Conservation (phyloP, 352 stramenopile genomes). For the Phytophthora tentaculata region DNA sequence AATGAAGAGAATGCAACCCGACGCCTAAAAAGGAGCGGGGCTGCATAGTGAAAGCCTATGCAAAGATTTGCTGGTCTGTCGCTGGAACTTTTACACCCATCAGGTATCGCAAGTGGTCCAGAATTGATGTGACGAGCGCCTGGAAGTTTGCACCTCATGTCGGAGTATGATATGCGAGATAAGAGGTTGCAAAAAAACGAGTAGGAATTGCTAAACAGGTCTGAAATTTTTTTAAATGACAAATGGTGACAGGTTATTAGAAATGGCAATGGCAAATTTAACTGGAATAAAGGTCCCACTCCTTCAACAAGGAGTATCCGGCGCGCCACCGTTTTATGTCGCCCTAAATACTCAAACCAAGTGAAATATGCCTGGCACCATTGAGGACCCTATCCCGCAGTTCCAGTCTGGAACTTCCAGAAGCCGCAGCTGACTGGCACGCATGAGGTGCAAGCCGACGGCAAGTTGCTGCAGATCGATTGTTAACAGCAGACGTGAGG, state of each 20-base stretch:
- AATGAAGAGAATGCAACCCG: constrained; percentile 7
- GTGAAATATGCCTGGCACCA: constrained; percentile 14
- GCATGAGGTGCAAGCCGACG: constrained; percentile 4
- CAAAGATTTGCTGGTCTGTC: not conserved
- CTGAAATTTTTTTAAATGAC: too few species aligned
- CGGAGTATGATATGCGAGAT: not conserved
- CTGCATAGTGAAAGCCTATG: not conserved
- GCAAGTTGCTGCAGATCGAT: constrained; percentile 15
- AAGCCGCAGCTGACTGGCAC: constrained; percentile 6
- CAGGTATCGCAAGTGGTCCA: constrained; percentile 21
- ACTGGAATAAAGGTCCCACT: constrained; percentile 1
- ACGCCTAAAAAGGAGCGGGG: too few species aligned
- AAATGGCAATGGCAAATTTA: too few species aligned
- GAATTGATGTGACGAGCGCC: constrained; percentile 9
- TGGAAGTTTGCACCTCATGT: constrained; percentile 16
- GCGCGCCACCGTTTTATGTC: constrained; percentile 4
- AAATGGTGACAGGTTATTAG: too few species aligned
- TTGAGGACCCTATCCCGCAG: not conserved
- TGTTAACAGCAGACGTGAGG: too few species aligned
- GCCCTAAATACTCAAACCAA: constrained; percentile 11
- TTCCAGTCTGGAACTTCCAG: constrained; percentile 13
- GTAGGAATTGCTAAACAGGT: too few species aligned
- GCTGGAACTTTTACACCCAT: constrained; percentile 22
- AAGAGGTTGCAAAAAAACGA: not conserved
- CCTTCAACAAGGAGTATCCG: constrained; percentile 24